Percentiles rank a stretch among this genome's conserved stretches.
Evolutionary conservation across 2,329 filamentous ascomycete genomes (phyloP).

Genomic region (Pyrenochaeta sp.): DNA sequence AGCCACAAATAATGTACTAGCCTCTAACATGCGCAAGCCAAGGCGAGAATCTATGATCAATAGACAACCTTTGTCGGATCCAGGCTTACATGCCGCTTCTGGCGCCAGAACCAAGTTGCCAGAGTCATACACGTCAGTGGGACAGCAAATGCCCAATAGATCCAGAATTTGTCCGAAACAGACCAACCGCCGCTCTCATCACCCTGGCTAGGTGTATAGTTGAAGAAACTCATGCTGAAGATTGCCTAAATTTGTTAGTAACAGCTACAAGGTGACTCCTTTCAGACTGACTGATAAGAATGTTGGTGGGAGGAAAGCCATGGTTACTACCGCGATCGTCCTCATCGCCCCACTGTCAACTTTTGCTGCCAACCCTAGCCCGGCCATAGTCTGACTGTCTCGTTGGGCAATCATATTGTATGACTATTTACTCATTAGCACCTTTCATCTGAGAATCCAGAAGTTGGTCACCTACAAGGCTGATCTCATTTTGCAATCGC

Average conservation of each 20-base stretch:
- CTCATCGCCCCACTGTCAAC: too few relatives aligned
- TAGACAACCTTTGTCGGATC: too few relatives aligned
- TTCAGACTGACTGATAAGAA: slow-evolving; percentile 23
- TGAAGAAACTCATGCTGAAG: slow-evolving; percentile 34
- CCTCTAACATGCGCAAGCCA: too few relatives aligned
- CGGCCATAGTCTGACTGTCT: too few relatives aligned
- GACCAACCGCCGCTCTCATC: slow-evolving; percentile 10
- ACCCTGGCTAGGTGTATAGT: slow-evolving; percentile 13
- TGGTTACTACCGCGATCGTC: slow-evolving; percentile 24
- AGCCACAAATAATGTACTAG: too few relatives aligned
- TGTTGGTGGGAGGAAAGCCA: slow-evolving; percentile 30
- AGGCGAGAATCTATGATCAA: too few relatives aligned
- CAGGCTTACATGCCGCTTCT: too few relatives aligned
- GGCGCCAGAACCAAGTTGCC: too few relatives aligned
- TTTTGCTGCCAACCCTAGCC: too few relatives aligned
- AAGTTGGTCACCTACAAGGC: background rate
- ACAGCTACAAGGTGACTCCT: background rate
- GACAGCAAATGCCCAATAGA: slow-evolving; percentile 19
- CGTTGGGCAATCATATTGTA: background rate
- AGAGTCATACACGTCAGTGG: too few relatives aligned
- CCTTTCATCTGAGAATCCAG: background rate
- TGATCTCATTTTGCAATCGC: slow-evolving; percentile 26
- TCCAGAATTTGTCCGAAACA: slow-evolving; percentile 27
- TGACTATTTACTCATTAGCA: background rate
- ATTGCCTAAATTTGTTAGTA: slow-evolving; percentile 21